Evolutionary conservation across 176 grass and related monocot species (phyloP).

Genomic region (Dactylis glomerata): DNA sequence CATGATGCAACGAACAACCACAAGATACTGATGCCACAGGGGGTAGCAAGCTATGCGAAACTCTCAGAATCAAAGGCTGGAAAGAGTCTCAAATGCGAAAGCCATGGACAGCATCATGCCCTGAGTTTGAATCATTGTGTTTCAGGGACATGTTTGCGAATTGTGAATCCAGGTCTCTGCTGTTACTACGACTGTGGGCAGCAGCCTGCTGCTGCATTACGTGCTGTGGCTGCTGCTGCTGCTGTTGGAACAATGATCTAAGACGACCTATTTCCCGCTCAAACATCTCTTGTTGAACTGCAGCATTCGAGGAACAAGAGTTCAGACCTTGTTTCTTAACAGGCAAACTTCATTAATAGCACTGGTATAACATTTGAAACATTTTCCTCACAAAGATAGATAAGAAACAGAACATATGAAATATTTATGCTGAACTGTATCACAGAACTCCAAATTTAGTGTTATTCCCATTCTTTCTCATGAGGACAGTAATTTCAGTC

Average conservation of each 20-base stretch:
- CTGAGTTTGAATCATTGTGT: slow-evolving; percentile 55
- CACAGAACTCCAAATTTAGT: background rate
- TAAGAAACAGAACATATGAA: background rate
- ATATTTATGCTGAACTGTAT: background rate
- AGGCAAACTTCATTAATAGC: background rate
- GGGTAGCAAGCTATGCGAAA: slow-evolving; percentile 30
- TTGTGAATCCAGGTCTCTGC: slow-evolving; percentile 79
- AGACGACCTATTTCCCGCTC: slow-evolving; percentile 76
- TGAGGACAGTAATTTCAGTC: background rate
- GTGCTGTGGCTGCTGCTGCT: slow-evolving; percentile 47
- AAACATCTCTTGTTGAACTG: slow-evolving; percentile 97
- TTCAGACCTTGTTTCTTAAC: background rate
- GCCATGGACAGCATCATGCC: slow-evolving; percentile 37
- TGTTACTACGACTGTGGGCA: slow-evolving; percentile 59
- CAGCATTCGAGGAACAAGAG: slow-evolving; percentile 8
- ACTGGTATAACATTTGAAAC: slow-evolving; percentile 1
- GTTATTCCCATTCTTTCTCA: background rate
- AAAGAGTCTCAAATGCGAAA: slow-evolving; percentile 57
- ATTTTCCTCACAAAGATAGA: background rate
- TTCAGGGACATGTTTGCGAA: slow-evolving; percentile 79
- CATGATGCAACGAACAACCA: slow-evolving; percentile 18
- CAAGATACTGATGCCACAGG: slow-evolving; percentile 11
- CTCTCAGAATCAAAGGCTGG: slow-evolving; percentile 25
- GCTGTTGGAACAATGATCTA: slow-evolving; percentile 62
- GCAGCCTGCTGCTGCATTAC: slow-evolving; percentile 40